Evolutionary conservation across 441 rosid species (phyloP), one percentile per base, ranked within the genome.

Genomic region (Aleurites moluccanus): DNA sequence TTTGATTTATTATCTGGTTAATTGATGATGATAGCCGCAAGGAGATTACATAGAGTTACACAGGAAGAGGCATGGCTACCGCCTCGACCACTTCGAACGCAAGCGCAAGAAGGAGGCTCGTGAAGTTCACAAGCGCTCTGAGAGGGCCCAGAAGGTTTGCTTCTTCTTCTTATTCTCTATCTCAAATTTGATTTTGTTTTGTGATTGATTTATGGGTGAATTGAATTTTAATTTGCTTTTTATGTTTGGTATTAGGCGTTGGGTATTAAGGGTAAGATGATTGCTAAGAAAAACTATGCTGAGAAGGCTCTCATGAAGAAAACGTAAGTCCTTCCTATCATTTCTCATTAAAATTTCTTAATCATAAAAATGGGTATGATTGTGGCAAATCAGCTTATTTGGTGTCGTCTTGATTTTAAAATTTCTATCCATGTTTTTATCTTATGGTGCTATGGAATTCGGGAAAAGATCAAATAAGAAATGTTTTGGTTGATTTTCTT

Each of bases 231-330:
- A 14, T 7, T 50, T 10, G 28, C 67, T 20, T 6, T 67, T 75
- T 18, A 16, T 56, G 16, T 6, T 9, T 68, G 47, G 56, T 11
- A 21, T 64, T 82, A 91, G 98, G 77, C 98, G 18, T 40, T 96
- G 84, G 98, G 97, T 85, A 83, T 96, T 9, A 92, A 92, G 89
- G 98, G 98, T 80, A 96, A 90, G 91, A 88, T 86, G 97, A 83
- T 93, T 65, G 93, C 97, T 4, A 93, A 96, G 91, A 91, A 93
- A 61, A 91, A 91, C 72, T 96, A 96, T 61, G 83, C 91, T 42
- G 97, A 93, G 86, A 93, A 96, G 87, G 99, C 91, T 59, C 95
- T 84, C 75, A 87, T 96, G 99, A 96, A 93, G 87, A 96, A 85
- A 82, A 95, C 99, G 98, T 89, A 21, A 85, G 96, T 80, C 13